Evolutionary conservation across 306 rosid species (phyloP).

Genomic region (Comarum palustre): DNA sequence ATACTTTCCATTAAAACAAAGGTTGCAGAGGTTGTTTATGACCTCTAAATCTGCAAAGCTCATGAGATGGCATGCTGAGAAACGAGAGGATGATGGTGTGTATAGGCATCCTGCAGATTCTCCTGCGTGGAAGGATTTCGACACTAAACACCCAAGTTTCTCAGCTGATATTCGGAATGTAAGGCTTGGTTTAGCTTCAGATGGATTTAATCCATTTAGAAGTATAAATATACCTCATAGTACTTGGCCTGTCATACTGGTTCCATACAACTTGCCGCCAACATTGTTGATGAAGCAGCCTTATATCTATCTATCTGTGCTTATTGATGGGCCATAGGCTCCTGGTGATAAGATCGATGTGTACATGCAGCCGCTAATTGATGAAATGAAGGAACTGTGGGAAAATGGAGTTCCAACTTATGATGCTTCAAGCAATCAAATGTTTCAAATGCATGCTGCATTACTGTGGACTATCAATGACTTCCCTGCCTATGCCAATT

Average conservation of each 20-base stretch:
- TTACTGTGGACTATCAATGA: background rate
- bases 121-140: background rate
- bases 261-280: too few relatives aligned
- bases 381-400: background rate
- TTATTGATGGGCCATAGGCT: background rate
- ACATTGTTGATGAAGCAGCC: too few relatives aligned
- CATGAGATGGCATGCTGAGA: constrained; percentile 1
- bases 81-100: background rate
- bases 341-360: constrained; percentile 1
- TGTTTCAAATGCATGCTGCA: background rate
- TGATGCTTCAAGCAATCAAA: background rate
- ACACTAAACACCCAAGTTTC: background rate
- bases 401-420: background rate
- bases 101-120: background rate
- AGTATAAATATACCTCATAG: too few relatives aligned
- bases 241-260: too few relatives aligned
- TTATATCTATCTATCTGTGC: too few relatives aligned
- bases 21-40: background rate
- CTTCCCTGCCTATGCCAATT: background rate
- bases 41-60: background rate
- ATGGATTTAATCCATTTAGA: too few relatives aligned
- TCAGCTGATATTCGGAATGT: background rate
- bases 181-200: too few relatives aligned
- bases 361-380: background rate
- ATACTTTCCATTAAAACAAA: background rate